Conservation (phyloP, 768 basidiomycete species). For the Piloderma croceum region DNA sequence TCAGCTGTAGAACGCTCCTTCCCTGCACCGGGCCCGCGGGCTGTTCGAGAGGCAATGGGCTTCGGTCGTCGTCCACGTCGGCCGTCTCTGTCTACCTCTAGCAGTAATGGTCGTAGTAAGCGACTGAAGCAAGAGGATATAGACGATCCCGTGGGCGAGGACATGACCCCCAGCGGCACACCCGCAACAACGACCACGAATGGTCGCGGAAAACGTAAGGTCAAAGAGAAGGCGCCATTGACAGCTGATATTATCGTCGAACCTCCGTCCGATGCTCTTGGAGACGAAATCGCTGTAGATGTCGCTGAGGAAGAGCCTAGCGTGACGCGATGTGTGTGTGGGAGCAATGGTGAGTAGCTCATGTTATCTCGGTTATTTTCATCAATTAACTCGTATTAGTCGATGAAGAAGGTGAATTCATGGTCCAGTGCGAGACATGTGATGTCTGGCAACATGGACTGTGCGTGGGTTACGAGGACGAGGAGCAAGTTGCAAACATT, state of each 20-base stretch:
- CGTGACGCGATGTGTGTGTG: slow-evolving; percentile 82
- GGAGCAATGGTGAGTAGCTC: slow-evolving; percentile 58
- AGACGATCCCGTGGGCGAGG: slow-evolving; percentile 57
- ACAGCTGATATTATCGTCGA: slow-evolving; percentile 25
- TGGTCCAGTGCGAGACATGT: slow-evolving; percentile 97
- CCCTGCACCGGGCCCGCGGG: too few relatives aligned
- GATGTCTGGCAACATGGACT: slow-evolving; percentile 97
- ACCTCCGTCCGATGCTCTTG: slow-evolving; percentile 21
- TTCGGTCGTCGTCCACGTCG: too few relatives aligned
- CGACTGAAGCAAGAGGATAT: slow-evolving; percentile 70
- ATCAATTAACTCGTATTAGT: slow-evolving; percentile 20
- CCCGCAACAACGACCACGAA: slow-evolving; percentile 27
- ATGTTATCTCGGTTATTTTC: slow-evolving; percentile 8
- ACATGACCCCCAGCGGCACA: slow-evolving; percentile 38
- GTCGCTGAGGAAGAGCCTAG: slow-evolving; percentile 34
- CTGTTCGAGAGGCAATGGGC: too few relatives aligned
- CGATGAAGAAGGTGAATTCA: slow-evolving; percentile 81
- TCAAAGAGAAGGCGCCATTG: slow-evolving; percentile 59
- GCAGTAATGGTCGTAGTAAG: slow-evolving; percentile 41
- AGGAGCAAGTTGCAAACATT: slow-evolving; percentile 63
- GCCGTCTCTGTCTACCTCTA: slow-evolving; percentile 34
- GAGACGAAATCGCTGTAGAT: slow-evolving; percentile 18
- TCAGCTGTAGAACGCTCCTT: too few relatives aligned
- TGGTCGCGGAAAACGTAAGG: slow-evolving; percentile 54
- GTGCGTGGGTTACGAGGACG: slow-evolving; percentile 89